Evolutionary conservation across 2,329 filamentous ascomycete species (phyloP), one percentile per base, ranked within the genome.

Genomic region (Alternaria infectoria): DNA sequence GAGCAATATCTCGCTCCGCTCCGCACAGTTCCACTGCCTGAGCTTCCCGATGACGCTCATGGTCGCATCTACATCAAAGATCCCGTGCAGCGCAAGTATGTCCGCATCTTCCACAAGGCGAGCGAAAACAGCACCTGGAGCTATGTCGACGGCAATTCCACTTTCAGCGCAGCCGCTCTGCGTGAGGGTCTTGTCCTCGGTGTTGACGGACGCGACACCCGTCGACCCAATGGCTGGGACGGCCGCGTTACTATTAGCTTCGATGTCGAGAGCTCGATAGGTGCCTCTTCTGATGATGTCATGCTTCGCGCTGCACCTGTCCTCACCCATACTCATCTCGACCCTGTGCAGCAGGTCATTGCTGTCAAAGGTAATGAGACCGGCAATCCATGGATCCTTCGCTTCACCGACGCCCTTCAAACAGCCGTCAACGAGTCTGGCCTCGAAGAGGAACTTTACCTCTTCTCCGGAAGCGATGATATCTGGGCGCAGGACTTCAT

Each of bases 401-500:
- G 36, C 17, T 79, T 78, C 64, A 66, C 69, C 15, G 28, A 58
- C 26, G 47, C 69, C 25, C 43, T 78, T 8, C 46, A 59, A 21
- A 40, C 56, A 7, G 50, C 66, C 15, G 62, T 67, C 3, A 54
- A 50, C 0, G 26, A 57, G 2, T 62, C 71, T 1, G 67, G 69
- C 1, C 12, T 67, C 4, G 12, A 67, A 13, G 46, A 66, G 7
- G 68, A 73, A 0, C 12, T 57, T n/a, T 54, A 79, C 0, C 50
- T 66, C 1, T 69, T 81, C 59, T 65, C 73, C 19, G 54, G 59
- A 2, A 69, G 62, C 21, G 64, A 60, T 28, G 79, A 82, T 60
- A 68, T 76, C 47, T 83, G 80, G 81, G 71, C 75, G 2, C 81
- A 82, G 61, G 81, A 83, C 57, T 76, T 80, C 40, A 61, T 83